Evolutionary conservation across 768 basidiomycete species (phyloP), one percentile per base, ranked within the genome.

Genomic region (Leccinum barrowsii): DNA sequence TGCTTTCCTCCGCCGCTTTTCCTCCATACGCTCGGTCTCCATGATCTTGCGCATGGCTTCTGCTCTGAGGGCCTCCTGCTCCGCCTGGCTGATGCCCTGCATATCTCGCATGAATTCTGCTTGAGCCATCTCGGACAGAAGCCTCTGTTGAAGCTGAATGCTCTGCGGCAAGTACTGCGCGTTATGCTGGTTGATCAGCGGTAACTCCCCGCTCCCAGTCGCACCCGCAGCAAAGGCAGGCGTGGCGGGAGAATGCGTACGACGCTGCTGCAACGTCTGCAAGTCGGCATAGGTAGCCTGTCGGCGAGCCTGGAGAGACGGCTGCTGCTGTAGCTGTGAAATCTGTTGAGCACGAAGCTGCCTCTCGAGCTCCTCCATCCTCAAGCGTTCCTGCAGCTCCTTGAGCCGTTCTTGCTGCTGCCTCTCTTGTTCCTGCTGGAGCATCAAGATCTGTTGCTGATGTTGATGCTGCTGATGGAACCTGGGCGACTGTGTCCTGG

Each of bases 21-120:
- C 87, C 67, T 95, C 94, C 85, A 89, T 85, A 66, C 81, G 83
- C 73, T 95, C 95, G 0, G 95, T 87, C 72, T 93, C 92, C 70
- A 92, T 82, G 63, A 98, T 95, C 76, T 94, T 88, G 58, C 89
- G 84, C 83, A 89, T 88, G 1, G 91, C 92, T 67, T 92, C 90
- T 15, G 78, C 78, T 61, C 88, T 80, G 40, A 94, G 72, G 5
- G 85, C 82, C 59, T 91, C 91, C 67, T 87, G 86, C 58, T 87
- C 81, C 48, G 77, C 81, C 50, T 80, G 84, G 47, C 80, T 78
- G 7, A 79, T 73, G n/a, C 79, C 80, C 54, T 85, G 86, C 70
- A 86, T 77, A 60, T 86, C 85, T 50, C 81, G 80, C 63, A 87
- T 68, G 57, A 86, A 85, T 59, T 88, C 89, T 10, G 76, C 81